Conservation (phyloP, 2,329 filamentous ascomycete genomes). For the Exophiala mesophila region DNA sequence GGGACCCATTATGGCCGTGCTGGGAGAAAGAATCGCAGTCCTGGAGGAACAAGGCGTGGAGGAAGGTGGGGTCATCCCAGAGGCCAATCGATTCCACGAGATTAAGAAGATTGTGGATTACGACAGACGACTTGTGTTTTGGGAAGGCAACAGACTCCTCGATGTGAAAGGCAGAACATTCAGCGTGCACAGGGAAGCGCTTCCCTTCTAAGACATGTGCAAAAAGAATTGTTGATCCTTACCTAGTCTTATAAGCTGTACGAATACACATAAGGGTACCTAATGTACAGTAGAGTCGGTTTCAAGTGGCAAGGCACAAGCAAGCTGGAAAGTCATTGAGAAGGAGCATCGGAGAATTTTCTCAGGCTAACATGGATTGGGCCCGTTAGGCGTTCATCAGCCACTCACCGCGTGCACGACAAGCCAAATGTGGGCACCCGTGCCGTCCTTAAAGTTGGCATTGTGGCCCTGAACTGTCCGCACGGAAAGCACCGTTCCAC, state of each 20-base stretch:
- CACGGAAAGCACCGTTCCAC: not conserved
- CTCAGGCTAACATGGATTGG: no score
- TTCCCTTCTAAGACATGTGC: slow-evolving; percentile 26
- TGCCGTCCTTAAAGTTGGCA: not conserved
- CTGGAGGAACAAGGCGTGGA: slow-evolving; percentile 27
- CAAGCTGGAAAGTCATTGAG: no score
- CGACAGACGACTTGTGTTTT: slow-evolving; percentile 21
- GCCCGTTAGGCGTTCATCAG: no score
- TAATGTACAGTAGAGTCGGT: no score
- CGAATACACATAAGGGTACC: no score
- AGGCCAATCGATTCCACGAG: slow-evolving; percentile 26
- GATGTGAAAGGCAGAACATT: slow-evolving; percentile 24
- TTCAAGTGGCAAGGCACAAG: no score
- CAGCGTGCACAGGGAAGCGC: slow-evolving; percentile 18
- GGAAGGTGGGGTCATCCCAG: slow-evolving; percentile 19
- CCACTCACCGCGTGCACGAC: no score
- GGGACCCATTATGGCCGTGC: slow-evolving; percentile 30
- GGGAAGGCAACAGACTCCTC: slow-evolving; percentile 22
- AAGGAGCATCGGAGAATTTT: no score
- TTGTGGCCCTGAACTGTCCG: not conserved
- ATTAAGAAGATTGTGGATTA: slow-evolving; percentile 28
- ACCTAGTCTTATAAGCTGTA: no score
- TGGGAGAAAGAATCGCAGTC: slow-evolving; percentile 27
- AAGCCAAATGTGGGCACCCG: no score
- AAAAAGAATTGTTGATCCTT: no score